Evolutionary conservation across 495 filamentous ascomycete species (phyloP), one percentile per base, ranked within the genome.

Genomic region (Chaetomium tenue): DNA sequence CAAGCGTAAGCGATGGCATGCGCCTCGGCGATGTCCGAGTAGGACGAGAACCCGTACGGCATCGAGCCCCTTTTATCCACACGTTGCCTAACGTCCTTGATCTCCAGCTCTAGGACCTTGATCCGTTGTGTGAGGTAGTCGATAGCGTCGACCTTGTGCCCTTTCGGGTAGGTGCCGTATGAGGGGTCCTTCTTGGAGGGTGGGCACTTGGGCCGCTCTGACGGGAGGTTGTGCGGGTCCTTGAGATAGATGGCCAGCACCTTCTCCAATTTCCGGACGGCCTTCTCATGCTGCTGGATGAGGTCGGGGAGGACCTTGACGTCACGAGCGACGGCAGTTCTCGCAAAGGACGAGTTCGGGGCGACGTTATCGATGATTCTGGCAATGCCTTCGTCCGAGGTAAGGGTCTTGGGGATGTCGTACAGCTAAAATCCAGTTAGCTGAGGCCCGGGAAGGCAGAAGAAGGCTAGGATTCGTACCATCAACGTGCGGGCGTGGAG

Each of bases 11-110:
- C 94, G 65, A 96, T 90, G 9, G 86, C 85, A 72, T 98, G 94
- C 3, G 95, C 92, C 52, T 93, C 89, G 42, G 87, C 83, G 58
- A 98, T 96, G 57, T 84, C 88, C 37, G 92, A 87, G 78, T 92
- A 98, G 65, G 91, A 96, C 11, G 94, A 92, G 75, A 98, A 98
- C 1, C 94, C 94, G 75, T 91, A 98, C 0, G 90, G 84, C 84
- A 95, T 89, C 33, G 92, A 86, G 70, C 92, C 89, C 39, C 93
- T 86, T 71, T 87, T 90, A 73, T 98, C 93, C 42, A 98, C 86
- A 3, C 85, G 87, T 16, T 86, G 83, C 23, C 94, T 86, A 1
- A 91, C 88, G 61, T 92, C 87, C 70, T 90, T 89, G 71, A 98
- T 92, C 70, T 93, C 84, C 25, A 86, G 77, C 76, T 97, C 93